Evolutionary conservation across 2,329 filamentous ascomycete species (phyloP).

Genomic region (Colletotrichum coccodes): DNA sequence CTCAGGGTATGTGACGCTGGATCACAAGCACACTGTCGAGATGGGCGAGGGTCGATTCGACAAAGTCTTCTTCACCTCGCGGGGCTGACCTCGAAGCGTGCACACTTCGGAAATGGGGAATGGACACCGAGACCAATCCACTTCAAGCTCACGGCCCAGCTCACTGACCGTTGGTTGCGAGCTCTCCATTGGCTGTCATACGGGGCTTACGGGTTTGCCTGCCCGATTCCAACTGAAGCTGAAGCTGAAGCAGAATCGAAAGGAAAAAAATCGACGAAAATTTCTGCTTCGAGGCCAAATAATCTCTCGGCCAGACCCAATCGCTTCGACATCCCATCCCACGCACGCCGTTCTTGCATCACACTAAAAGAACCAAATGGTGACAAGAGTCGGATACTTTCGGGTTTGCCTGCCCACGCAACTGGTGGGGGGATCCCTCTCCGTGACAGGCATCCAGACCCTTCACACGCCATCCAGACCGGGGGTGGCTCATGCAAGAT

Average conservation of each 20-base stretch:
- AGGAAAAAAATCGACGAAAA: not conserved
- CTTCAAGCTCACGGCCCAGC: not conserved
- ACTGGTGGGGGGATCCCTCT: slow-evolving; percentile 3
- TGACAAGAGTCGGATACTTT: slow-evolving; percentile 22
- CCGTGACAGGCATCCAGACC: slow-evolving; percentile 12
- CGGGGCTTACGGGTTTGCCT: slow-evolving; percentile 1
- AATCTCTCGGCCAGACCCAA: slow-evolving; percentile 11
- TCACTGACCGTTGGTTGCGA: not conserved
- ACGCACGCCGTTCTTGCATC: slow-evolving; percentile 1
- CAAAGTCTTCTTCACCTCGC: not conserved
- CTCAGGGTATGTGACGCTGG: not conserved
- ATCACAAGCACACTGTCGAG: slow-evolving; percentile 8
- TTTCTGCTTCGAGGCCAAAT: not conserved
- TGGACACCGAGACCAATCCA: not conserved
- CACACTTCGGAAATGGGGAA: not conserved
- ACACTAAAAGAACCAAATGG: not conserved
- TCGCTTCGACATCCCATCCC: slow-evolving; percentile 8
- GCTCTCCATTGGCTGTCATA: slow-evolving; percentile 4
- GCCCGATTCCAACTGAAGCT: not conserved
- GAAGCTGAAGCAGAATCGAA: not conserved
- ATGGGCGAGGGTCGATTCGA: not conserved
- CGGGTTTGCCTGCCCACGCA: slow-evolving; percentile 17
- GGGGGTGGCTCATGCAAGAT: slow-evolving; percentile 22
- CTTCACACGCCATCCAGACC: slow-evolving; percentile 8
- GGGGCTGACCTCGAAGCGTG: not conserved